Base-by-base conservation (phyloP, 805 yeast genomes). In the Ogataea trehaloabstinens region DNA sequence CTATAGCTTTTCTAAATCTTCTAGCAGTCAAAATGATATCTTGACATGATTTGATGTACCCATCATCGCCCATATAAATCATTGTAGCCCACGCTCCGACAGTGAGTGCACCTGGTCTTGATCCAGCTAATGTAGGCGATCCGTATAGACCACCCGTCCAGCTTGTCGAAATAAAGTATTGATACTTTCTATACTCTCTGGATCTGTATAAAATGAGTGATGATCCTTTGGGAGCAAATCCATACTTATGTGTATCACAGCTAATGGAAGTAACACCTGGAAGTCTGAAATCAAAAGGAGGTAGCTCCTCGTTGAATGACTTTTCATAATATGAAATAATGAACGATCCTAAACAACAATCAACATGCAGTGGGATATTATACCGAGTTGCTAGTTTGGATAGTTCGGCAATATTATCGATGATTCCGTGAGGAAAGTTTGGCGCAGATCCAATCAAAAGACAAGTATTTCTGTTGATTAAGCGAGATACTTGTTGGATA, bases 201-300 rank as follows among this genome's bases (percentile, higher is more conserved):
- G 73, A 64, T 33, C 97, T 75, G 63, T 93, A 93, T 95, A 93
- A 83, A 52, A 93, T 84, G 18, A 91, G 74, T 1, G 96, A 87
- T 0, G 95, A 83, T 7, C 99, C 99, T 63, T 91, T 91, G 28
- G 99, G 99, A 6, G 98, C 97, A 71, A 91, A 93, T 1, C 98
- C 99, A 57, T 91, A 91, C 63, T 91, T 91, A 70, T 91, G 99
- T n/a, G 99, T 91, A 60, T 91, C 99, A 65, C 98, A 93, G n/a
- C 96, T 86, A 41, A 91, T 91, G 2, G 97, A 89, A 1, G 98
- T 93, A n/a, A 93, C 98, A 22, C 93, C 93, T 1, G 87, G 83
- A 2, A 88, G 71, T 48, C 91, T 68, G 66, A 91, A 91, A 60
- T 93, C 98, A 64, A 91, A 90, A 10, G 66, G 55, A 5, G 85